Base-by-base conservation (phyloP, 495 filamentous ascomycete genomes). In the Amniculicola lignicola region DNA sequence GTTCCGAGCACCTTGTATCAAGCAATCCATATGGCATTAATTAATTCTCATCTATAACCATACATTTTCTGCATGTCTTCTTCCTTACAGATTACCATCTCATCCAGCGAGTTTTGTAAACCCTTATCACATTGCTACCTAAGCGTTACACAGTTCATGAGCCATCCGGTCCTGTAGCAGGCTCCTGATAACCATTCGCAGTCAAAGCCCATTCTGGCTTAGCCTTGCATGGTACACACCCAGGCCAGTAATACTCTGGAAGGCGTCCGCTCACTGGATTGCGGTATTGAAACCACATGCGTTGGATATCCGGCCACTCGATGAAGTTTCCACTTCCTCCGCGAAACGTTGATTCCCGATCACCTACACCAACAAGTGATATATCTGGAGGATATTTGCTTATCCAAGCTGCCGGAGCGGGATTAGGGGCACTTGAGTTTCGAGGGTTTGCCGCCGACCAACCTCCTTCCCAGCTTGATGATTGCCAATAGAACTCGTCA, bases 401-500 rank as follows among this genome's bases (percentile, higher is more conserved):
- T 3, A 21, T 46, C 46, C 47, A 52, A n/a, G 29, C 47, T 1
- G 46, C 47, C 4, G 55, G 55, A 11, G 18, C 47, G 6, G 51
- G 57, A 46, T 54, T 21, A 7, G 49, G 49, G 19, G 24, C 42
- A n/a, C 31, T 41, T n/a, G 19, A 16, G 25, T 60, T 54, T 3
- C 49, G 31, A 11, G 43, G 50, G 15, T 47, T 54, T 11, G 37
- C 57, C 2, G 19, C 50, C 3, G 57, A 27, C 57, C 57, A 60
- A 2, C 57, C 57, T 10, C 49, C 50, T 29, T 40, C 50, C 57
- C 57, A 60, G 18, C 14, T 21, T 29, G 49, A 41, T 1, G 49
- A 54, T 23, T 54, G 41, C 57, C 57, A 60, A 44, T 60, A 60
- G 42, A 60, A 60, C 18, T 60, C 57, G 25, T 60, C 57, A 15